Evolutionary conservation across 2,329 filamentous ascomycete species (phyloP).

Genomic region (Pseudocercospora macadamiae): DNA sequence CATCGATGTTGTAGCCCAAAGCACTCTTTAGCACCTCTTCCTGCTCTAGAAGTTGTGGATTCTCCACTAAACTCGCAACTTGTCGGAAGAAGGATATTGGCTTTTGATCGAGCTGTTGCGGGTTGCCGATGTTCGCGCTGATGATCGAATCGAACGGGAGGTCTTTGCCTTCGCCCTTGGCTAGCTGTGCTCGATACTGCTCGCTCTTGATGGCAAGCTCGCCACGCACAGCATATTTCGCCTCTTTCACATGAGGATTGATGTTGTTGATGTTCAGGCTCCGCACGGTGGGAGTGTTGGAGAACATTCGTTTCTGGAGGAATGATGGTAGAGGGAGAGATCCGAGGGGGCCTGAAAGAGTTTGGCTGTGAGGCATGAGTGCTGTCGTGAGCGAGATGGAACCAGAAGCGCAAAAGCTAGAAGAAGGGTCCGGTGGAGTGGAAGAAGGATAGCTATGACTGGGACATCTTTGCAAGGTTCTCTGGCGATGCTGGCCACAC

Average conservation of each 20-base stretch:
- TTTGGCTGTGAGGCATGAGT: neutral
- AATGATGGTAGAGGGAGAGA: slow-evolving; percentile 29
- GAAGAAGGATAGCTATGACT: slow-evolving; percentile 4
- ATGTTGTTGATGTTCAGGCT: slow-evolving; percentile 78
- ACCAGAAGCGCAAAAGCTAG: neutral
- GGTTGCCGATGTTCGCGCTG: slow-evolving; percentile 98
- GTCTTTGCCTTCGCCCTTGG: slow-evolving; percentile 58
- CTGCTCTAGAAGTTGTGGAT: slow-evolving; percentile 81
- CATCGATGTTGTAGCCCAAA: slow-evolving; percentile 88
- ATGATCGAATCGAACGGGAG: slow-evolving; percentile 91
- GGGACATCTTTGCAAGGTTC: slow-evolving; percentile 3
- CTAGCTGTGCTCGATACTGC: slow-evolving; percentile 76
- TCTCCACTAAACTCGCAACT: slow-evolving; percentile 89
- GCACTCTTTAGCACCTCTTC: slow-evolving; percentile 73
- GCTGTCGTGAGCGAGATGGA: neutral
- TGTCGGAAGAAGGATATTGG: slow-evolving; percentile 99
- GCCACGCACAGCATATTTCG: slow-evolving; percentile 94
- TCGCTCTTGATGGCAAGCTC: slow-evolving; percentile 94
- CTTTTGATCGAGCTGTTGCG: slow-evolving; percentile 98
- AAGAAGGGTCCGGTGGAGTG: neutral
- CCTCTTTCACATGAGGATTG: slow-evolving; percentile 83
- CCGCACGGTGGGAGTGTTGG: slow-evolving; percentile 18
- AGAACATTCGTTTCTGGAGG: slow-evolving; percentile 29
- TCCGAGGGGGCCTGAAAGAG: slow-evolving; percentile 21
- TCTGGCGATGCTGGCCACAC: slow-evolving; percentile 5